Base-by-base conservation (phyloP, 1,284 basidiomycete species). In the Boletus hoseneyae region DNA sequence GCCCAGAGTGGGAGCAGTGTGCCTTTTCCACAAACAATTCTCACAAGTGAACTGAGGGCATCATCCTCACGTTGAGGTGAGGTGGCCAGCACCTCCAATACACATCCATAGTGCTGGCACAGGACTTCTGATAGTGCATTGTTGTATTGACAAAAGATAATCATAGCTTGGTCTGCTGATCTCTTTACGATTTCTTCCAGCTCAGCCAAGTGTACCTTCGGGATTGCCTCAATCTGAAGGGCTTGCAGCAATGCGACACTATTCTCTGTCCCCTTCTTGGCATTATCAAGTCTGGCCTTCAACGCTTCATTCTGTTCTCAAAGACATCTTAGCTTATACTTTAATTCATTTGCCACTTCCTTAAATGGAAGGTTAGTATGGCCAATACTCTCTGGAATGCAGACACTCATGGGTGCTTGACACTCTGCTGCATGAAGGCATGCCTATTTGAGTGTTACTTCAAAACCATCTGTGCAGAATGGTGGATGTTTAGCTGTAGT, bases 401-500 rank as follows among this genome's bases (percentile, higher is more conserved):
- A 16, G 35, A 44, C 27, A 53, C 61, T 9, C 23, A 66, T 59
- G 0, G 42, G 46, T 36, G 46, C 47, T 32, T 50, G 53, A 40
- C 40, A 46, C 37, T 63, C 64, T 10, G 50, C 42, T 12, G 32
- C 48, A 32, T 50, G 52, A 46, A 67, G 47, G 11, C 52, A 53
- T 25, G 67, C 62, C 62, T 64, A 12, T 23, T 35, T 42, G 6
- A 38, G 42, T 27, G 10, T 39, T 30, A 19, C 19, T 33, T 46
- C 13, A 42, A 34, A 3, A 23, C 29, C 18, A 13, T 32, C 49
- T 18, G 4, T 5, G 3, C 16, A 9, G 5, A 40, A 44, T 16
- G 38, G 13, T 2, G 0, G 27, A 13, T 45, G 10, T 41, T 47
- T 51, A 81, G 82, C 71, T 83, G 82, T n/a, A 77, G 54, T 57